phyloP scores from a whole-genome alignment of 2,329 filamentous ascomycete genomes.

The Hirsutella minnesotensis region DNA sequence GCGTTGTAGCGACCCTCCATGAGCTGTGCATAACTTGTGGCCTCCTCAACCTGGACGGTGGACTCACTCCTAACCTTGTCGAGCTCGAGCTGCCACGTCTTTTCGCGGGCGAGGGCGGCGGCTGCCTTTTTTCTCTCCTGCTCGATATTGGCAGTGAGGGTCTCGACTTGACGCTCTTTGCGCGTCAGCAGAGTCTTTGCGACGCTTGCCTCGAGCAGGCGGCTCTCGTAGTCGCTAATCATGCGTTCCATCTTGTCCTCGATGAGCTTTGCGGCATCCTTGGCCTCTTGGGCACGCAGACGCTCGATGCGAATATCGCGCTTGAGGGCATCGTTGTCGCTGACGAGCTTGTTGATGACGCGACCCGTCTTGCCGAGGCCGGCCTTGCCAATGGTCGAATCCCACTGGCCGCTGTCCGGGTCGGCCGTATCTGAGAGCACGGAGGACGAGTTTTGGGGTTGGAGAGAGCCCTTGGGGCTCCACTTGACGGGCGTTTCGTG shows the following conservation, averaged over 20 bases:
- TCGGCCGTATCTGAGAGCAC: conserved; percentile 19
- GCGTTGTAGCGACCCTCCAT: conserved; percentile 61
- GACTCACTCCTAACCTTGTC: conserved; percentile 49
- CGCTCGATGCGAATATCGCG: conserved; percentile 59
- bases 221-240: conserved; percentile 55
- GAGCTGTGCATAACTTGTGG: conserved; percentile 50
- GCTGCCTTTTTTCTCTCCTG: conserved; percentile 50
- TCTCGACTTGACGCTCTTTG: conserved; percentile 64
- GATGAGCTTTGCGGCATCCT: conserved; percentile 52
- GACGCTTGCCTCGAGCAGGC: conserved; percentile 57
- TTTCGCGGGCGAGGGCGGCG: conserved; percentile 48
- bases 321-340: conserved; percentile 67
- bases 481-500: conserved; percentile 18
- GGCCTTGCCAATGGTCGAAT: conserved; percentile 57
- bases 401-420: conserved; percentile 35
- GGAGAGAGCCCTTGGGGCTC: conserved; percentile 7
- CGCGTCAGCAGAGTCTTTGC: conserved; percentile 59
- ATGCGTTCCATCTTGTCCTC: conserved; percentile 62
- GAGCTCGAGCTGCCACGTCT: conserved; percentile 49
- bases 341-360: conserved; percentile 71
- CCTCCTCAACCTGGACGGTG: conserved; percentile 52
- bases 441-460: background rate
- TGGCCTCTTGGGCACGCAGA: conserved; percentile 57
- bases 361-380: conserved; percentile 63
- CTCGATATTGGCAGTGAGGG: conserved; percentile 51